Percentiles rank a stretch among this genome's conserved stretches.
Evolutionary conservation across 2,329 filamentous ascomycete species (phyloP).

Genomic region (Chaetomium globosum): DNA sequence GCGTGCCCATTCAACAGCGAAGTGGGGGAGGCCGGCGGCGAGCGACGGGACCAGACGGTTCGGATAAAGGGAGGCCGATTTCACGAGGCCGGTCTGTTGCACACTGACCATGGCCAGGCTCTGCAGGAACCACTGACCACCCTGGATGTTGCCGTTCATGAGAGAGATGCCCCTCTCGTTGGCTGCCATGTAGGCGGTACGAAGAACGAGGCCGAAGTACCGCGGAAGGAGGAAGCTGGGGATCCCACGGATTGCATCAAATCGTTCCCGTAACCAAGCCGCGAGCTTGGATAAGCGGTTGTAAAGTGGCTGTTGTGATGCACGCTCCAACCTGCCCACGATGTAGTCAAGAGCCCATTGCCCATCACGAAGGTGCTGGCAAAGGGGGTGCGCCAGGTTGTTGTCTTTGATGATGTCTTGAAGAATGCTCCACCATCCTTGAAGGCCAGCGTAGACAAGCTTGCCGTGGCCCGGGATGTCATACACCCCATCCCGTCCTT

Average conservation of each 20-base stretch:
- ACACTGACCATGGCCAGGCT: slow-evolving; percentile 87
- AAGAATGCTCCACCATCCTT: slow-evolving; percentile 96
- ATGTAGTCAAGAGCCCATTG: slow-evolving; percentile 93
- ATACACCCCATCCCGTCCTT: slow-evolving; percentile 83
- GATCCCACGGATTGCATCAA: slow-evolving; percentile 80
- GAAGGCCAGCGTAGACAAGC: slow-evolving; percentile 92
- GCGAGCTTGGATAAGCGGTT: slow-evolving; percentile 66
- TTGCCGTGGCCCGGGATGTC: slow-evolving; percentile 80
- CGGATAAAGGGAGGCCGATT: slow-evolving; percentile 88
- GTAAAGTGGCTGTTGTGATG: slow-evolving; percentile 65
- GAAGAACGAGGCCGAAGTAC: slow-evolving; percentile 88
- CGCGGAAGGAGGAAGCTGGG: slow-evolving; percentile 88
- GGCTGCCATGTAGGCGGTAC: slow-evolving; percentile 83
- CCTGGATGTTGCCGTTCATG: slow-evolving; percentile 74
- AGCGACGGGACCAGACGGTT: slow-evolving; percentile 81
- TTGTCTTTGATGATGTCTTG: slow-evolving; percentile 84
- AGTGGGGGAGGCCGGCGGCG: slow-evolving; percentile 91
- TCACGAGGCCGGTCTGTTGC: slow-evolving; percentile 85
- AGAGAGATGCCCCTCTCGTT: slow-evolving; percentile 76
- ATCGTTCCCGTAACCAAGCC: slow-evolving; percentile 79
- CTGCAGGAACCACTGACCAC: slow-evolving; percentile 87
- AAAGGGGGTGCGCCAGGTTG: slow-evolving; percentile 88
- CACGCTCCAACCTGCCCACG: slow-evolving; percentile 72
- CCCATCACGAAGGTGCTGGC: slow-evolving; percentile 87
- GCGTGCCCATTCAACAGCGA: slow-evolving; percentile 88